Evolutionary conservation across 1,284 basidiomycete species (phyloP).

Genomic region (Rhodotorula sp.): DNA sequence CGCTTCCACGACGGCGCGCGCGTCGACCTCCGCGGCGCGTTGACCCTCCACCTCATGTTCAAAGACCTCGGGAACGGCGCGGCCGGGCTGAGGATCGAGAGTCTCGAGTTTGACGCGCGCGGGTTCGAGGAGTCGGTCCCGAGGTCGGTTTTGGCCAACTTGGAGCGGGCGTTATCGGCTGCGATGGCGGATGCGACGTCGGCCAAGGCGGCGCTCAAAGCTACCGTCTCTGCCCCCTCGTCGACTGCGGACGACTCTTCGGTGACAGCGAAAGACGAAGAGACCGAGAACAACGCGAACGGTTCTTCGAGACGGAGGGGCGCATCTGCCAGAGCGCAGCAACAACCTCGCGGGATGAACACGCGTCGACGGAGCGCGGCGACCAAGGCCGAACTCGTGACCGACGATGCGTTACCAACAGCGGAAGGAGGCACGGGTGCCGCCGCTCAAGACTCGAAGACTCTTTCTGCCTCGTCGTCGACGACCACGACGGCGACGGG

Average conservation of each 20-base stretch:
- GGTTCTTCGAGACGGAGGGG: not conserved
- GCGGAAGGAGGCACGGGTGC: too few relatives aligned
- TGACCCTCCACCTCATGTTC: conserved; percentile 36
- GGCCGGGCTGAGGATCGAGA: conserved; percentile 30
- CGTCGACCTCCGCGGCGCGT: conserved; percentile 31
- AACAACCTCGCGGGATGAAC: conserved; percentile 15
- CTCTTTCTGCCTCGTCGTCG: not conserved
- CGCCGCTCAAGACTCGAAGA: not conserved
- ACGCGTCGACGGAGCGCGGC: conserved; percentile 26
- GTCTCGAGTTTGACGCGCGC: conserved; percentile 34
- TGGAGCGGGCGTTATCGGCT: not conserved
- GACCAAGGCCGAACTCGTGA: conserved; percentile 5
- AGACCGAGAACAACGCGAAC: conserved; percentile 1
- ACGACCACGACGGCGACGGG: not conserved
- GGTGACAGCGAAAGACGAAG: not conserved
- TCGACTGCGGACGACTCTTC: not conserved
- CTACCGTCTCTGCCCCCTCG: not conserved
- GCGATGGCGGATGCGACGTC: not conserved
- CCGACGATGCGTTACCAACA: not conserved
- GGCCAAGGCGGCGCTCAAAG: not conserved
- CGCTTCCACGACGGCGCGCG: conserved; percentile 24
- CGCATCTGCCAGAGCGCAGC: not conserved
- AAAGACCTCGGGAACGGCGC: conserved; percentile 23
- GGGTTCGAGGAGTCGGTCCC: conserved; percentile 35
- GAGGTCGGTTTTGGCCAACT: conserved; percentile 11